Evolutionary conservation across 495 filamentous ascomycete species (phyloP), one percentile per base, ranked within the genome.

Genomic region (Pyrenula massariospora): DNA sequence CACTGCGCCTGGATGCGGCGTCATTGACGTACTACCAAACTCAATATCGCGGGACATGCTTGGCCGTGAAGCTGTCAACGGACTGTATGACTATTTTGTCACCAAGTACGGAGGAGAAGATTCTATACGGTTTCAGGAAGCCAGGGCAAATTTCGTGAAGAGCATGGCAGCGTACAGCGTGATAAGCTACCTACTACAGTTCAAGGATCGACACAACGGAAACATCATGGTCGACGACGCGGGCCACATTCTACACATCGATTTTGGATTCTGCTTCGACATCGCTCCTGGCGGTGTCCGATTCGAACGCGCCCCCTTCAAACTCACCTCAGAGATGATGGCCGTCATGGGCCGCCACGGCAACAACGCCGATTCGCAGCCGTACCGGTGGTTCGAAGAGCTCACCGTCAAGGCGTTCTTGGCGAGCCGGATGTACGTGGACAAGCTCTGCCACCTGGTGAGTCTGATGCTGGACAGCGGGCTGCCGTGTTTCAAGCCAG

Each of bases 101-200:
- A 91, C 87, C 58, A 96, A 95, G 65, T 99, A 97, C 65, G 94
- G 94, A 52, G 88, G 91, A 49, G 92, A 96, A 68, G 91, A 96
- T 62, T 93, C 88, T 0, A 85, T 95, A 48, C 81, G 81, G 50
- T 99, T 96, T 75, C 94, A 99, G 68, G 86, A 95, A 65, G 94
- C 94, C 1, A 83, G 94, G 47, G 93, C 83, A 67, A 96, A 96
- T 65, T 99, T 99, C 62, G 91, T 99, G 63, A 97, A 97, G 77
- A 95, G 89, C 72, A 97, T 99, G 94, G 94, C 94, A 1, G 93
- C 92, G n/a, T 97, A 99, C 70, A 95, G 89, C n/a, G 84, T 97
- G 57, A 96, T 97, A 54, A 93, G 89, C 0, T 97, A 94, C 70
- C 77, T 99, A 8, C 75, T 99, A 24, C 95, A 99, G 65, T 96